phyloP scores from a whole-genome alignment of 768 basidiomycete species.

The Boletus subcaerulescens region DNA sequence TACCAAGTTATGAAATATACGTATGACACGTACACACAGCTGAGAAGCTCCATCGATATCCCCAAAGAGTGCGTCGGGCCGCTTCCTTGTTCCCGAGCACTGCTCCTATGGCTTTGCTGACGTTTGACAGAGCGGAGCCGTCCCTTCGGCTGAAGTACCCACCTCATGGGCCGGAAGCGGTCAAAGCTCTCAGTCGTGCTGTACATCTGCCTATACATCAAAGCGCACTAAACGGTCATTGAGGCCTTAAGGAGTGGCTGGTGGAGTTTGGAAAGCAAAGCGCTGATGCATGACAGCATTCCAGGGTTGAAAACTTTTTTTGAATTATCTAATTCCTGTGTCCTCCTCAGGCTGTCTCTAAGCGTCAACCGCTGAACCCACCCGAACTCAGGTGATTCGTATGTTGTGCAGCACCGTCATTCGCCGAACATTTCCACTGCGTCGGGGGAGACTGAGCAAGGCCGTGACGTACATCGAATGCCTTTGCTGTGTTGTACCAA shows the following conservation, averaged over 20 bases:
- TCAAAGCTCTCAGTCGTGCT: constrained; percentile 6
- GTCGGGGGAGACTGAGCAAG: too few relatives aligned
- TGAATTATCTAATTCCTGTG: neutral
- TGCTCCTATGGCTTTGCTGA: neutral
- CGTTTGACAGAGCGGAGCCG: constrained; percentile 19
- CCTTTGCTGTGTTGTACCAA: neutral
- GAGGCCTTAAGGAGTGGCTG: neutral
- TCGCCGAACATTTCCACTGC: too few relatives aligned
- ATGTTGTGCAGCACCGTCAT: too few relatives aligned
- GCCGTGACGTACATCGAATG: too few relatives aligned
- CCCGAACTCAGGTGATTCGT: too few relatives aligned
- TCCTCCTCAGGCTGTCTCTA: too few relatives aligned
- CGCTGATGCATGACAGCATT: too few relatives aligned
- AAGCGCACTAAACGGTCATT: neutral
- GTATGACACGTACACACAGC: constrained; percentile 54
- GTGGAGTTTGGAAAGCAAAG: neutral
- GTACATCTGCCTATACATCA: constrained; percentile 14
- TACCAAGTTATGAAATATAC: constrained; percentile 49
- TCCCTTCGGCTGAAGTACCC: constrained; percentile 23
- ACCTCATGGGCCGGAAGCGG: constrained; percentile 20
- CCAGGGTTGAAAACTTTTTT: too few relatives aligned
- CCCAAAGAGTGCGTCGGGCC: constrained; percentile 46
- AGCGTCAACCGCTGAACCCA: too few relatives aligned
- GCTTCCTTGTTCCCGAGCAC: constrained; percentile 1
- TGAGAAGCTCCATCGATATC: constrained; percentile 49